Evolutionary conservation across 306 rosid species (phyloP).

Genomic region (Vigna hirtella): DNA sequence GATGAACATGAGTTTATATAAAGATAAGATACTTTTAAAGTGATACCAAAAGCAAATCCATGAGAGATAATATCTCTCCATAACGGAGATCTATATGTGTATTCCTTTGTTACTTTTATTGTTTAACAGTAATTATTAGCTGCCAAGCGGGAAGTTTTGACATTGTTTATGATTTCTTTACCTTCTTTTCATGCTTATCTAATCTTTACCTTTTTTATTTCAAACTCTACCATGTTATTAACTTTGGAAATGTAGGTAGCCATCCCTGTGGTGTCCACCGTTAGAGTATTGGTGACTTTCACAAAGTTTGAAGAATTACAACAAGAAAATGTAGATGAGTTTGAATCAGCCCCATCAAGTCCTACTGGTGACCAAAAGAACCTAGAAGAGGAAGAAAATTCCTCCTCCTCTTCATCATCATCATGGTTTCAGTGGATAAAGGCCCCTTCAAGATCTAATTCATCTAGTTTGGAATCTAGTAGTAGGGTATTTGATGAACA

Average conservation of each 20-base stretch:
- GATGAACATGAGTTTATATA: no score
- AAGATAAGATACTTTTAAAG: no score
- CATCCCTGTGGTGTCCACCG: conserved; percentile 86
- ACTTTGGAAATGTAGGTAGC: conserved; percentile 68
- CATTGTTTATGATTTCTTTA: background rate
- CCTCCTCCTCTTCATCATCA: conserved; percentile 45
- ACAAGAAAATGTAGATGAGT: conserved; percentile 61
- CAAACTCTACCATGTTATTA: background rate
- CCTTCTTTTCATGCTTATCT: background rate
- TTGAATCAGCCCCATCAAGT: conserved; percentile 89
- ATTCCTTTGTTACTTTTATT: background rate
- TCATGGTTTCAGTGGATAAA: conserved; percentile 96
- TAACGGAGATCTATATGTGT: no score
- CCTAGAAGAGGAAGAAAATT: conserved; percentile 38
- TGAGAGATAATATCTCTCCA: no score
- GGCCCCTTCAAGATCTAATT: conserved; percentile 61
- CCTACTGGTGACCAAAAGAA: conserved; percentile 68
- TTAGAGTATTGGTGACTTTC: conserved; percentile 83
- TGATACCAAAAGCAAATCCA: no score
- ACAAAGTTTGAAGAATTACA: conserved; percentile 87
- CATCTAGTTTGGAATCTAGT: conserved; percentile 55
- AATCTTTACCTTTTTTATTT: background rate
- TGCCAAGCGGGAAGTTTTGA: background rate
- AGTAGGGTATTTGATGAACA: conserved; percentile 57
- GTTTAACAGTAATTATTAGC: background rate